These are phyloP conservation scores for grape (Vitis vinifera) DNA, from an alignment of 164 flowering plant species.

Conservation along the genomic window DNA sequence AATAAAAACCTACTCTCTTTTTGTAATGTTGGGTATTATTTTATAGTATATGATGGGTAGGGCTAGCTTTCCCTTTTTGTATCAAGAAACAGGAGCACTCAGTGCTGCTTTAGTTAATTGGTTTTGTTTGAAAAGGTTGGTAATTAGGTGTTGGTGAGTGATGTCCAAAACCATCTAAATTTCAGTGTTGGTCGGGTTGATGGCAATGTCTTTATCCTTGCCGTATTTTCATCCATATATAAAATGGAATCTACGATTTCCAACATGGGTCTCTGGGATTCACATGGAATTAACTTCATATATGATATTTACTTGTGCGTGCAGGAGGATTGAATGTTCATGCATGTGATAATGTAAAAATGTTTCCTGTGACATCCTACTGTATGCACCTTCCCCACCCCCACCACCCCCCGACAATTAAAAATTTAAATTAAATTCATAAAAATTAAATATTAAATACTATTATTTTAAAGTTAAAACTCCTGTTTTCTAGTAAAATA, in stretches of 20 bases:
- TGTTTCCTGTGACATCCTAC: too few species aligned
- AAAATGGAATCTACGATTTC: slow-evolving; percentile 26
- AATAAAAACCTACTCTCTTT: neutral
- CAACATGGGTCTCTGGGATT: slow-evolving; percentile 7
- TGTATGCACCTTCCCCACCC: too few species aligned
- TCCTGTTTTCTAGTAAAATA: too few species aligned
- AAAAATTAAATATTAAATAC: too few species aligned
- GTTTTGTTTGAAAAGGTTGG: slow-evolving; percentile 10
- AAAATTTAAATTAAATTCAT: too few species aligned
- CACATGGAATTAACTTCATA: neutral
- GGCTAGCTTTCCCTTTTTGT: slow-evolving; percentile 6
- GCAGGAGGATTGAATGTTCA: neutral
- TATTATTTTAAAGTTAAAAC: too few species aligned
- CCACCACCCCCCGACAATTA: too few species aligned
- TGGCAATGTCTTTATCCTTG: slow-evolving; percentile 16
- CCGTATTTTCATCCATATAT: neutral
- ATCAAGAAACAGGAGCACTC: slow-evolving; percentile 4
- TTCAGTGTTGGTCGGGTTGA: slow-evolving; percentile 41
- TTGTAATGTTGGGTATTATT: slow-evolving; percentile 23
- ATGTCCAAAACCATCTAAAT: slow-evolving; percentile 28
- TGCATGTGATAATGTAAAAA: neutral
- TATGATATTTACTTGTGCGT: neutral
- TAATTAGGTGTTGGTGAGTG: slow-evolving; percentile 13
- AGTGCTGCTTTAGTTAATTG: neutral
- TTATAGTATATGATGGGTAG: neutral